phyloP scores from a whole-genome alignment of 768 basidiomycete species.

The Polyporus arcularius region DNA sequence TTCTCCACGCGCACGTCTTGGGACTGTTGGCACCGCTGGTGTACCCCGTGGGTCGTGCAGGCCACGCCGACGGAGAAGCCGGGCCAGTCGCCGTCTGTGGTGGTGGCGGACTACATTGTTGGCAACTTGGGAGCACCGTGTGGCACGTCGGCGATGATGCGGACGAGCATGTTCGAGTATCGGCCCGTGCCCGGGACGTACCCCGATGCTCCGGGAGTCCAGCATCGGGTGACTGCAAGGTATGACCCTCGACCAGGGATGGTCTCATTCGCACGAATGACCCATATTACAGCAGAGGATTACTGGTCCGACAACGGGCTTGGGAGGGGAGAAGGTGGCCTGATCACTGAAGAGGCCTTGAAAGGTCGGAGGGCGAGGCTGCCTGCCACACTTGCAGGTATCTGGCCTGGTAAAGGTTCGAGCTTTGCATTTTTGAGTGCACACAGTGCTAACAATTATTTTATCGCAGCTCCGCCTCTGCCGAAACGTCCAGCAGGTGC shows the following conservation, averaged over 20 bases:
- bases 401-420: constrained; percentile 14
- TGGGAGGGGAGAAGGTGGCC: constrained; percentile 1
- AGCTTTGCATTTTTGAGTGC: neutral
- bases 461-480: neutral
- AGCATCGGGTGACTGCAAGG: constrained; percentile 2
- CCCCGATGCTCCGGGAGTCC: constrained; percentile 16
- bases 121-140: constrained; percentile 10
- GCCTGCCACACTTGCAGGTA: constrained; percentile 8
- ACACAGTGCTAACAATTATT: neutral
- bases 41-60: constrained; percentile 16
- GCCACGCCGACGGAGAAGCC: neutral
- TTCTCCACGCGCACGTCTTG: constrained; percentile 17
- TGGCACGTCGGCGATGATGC: constrained; percentile 11
- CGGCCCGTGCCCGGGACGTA: constrained; percentile 18
- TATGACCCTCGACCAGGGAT: constrained; percentile 15
- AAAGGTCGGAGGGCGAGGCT: constrained; percentile 4
- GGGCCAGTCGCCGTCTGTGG: neutral
- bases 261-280: constrained; percentile 11
- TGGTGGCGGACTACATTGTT: constrained; percentile 11
- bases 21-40: constrained; percentile 25
- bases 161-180: neutral
- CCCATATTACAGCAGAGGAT: constrained; percentile 11
- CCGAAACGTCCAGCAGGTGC: neutral
- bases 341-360: constrained; percentile 8
- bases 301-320: constrained; percentile 7